Conservation (phyloP, 106 monocot genomes). For the Amphibolis antarctica region DNA sequence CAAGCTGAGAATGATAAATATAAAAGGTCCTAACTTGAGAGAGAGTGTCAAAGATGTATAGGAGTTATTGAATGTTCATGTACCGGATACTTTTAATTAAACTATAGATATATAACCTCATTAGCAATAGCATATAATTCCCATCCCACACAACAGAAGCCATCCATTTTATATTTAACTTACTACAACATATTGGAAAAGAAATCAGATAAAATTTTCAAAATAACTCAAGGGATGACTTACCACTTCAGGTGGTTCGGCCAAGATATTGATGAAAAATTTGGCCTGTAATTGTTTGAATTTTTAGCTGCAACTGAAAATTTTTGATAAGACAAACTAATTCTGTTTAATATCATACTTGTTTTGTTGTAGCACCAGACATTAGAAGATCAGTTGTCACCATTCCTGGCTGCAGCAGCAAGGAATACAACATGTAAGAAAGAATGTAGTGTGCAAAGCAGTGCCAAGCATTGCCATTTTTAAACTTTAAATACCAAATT, state of each 20-base stretch:
- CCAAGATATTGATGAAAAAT: conserved; percentile 98
- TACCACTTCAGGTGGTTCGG: conserved; percentile 93
- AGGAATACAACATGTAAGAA: conserved; percentile 1
- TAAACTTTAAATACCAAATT: no score
- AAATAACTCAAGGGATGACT: conserved; percentile 5
- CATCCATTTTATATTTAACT: not conserved
- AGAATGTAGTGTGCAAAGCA: not conserved
- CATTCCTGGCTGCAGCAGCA: conserved; percentile 91
- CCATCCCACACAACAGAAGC: no score
- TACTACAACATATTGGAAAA: not conserved
- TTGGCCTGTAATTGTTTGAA: conserved; percentile 55
- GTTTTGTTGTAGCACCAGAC: conserved; percentile 92
- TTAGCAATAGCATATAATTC: no score
- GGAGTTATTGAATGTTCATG: no score
- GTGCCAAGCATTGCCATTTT: not conserved
- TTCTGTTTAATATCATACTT: conserved; percentile 26
- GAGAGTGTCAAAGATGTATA: no score
- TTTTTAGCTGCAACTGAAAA: not conserved
- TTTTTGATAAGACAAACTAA: not conserved
- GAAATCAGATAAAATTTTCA: not conserved
- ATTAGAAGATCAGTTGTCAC: conserved; percentile 98
- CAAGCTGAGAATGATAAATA: no score
- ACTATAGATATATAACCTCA: no score
- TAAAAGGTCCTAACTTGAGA: no score
- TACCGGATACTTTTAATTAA: no score